A percentile compares a stretch with the other conserved stretches of the same genome.
These are phyloP conservation scores for Hemisphaericaspora xylanilytica DNA, from an alignment of 1,139 yeast genomes.

Conservation along the genomic window DNA sequence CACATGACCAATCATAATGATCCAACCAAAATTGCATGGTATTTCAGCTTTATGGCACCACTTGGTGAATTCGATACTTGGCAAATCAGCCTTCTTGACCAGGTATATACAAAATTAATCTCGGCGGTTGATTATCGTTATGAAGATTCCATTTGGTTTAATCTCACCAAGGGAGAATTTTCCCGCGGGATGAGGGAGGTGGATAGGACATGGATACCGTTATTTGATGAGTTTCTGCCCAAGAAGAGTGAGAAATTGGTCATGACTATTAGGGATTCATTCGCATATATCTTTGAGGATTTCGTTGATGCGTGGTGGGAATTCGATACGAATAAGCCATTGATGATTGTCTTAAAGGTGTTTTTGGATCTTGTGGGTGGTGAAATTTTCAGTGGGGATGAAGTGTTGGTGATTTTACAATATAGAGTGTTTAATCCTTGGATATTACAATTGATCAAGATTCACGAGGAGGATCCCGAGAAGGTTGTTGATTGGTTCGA, in stretches of 20 bases:
- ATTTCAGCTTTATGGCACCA: not conserved
- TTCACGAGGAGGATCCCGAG: constrained; percentile 5
- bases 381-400: too few relatives aligned
- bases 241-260: not conserved
- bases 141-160: not conserved
- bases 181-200: not conserved
- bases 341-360: not conserved
- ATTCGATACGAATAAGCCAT: not conserved
- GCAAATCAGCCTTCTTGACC: constrained; percentile 1
- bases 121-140: constrained; percentile 14
- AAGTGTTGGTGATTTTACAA: constrained; percentile 21
- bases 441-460: constrained; percentile 13
- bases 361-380: not conserved
- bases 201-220: not conserved
- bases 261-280: not conserved
- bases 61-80: constrained; percentile 15
- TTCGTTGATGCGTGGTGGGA: not conserved
- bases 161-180: not conserved
- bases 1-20: not conserved
- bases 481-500: constrained; percentile 13
- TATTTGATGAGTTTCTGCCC: constrained; percentile 2
- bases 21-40: not conserved
- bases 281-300: constrained; percentile 2
- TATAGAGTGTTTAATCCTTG: constrained; percentile 33
- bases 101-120: constrained; percentile 14